phyloP scores from a whole-genome alignment of 2,329 filamentous ascomycete genomes.

The Aureobasidium sp. region DNA sequence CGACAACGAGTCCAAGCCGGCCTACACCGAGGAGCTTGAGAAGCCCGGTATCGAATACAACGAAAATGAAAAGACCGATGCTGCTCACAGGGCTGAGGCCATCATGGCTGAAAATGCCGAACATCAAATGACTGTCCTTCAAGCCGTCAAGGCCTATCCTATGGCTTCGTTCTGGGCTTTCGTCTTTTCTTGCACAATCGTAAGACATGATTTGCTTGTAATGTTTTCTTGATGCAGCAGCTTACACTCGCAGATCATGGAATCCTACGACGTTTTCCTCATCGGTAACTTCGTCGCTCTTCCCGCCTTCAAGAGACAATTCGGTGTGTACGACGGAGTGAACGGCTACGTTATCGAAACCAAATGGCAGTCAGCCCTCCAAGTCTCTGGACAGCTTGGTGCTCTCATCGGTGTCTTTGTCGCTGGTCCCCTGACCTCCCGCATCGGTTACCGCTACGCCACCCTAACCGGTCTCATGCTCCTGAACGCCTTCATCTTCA shows the following conservation, averaged over 20 bases:
- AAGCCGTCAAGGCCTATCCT: slow-evolving; percentile 47
- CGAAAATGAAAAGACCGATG: slow-evolving; percentile 17
- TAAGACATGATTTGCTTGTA: slow-evolving; percentile 29
- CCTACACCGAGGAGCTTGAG: background rate
- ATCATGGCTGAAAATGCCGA: slow-evolving; percentile 52
- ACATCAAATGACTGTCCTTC: slow-evolving; percentile 43
- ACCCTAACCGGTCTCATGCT: slow-evolving; percentile 50
- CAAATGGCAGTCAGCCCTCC: slow-evolving; percentile 53
- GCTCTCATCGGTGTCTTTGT: slow-evolving; percentile 54
- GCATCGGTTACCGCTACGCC: slow-evolving; percentile 54
- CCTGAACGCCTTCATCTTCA: slow-evolving; percentile 54
- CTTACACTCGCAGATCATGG: slow-evolving; percentile 50
- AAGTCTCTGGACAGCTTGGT: slow-evolving; percentile 50
- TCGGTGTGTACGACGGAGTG: too few species aligned
- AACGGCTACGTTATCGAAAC: slow-evolving; percentile 37
- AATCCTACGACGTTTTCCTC: slow-evolving; percentile 57
- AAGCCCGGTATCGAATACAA: background rate
- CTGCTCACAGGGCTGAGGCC: slow-evolving; percentile 44
- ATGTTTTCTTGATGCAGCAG: background rate
- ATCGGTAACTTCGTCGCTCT: slow-evolving; percentile 54
- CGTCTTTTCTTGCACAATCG: slow-evolving; percentile 50
- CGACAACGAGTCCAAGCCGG: slow-evolving; percentile 3
- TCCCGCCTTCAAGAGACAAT: slow-evolving; percentile 34
- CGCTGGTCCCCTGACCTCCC: slow-evolving; percentile 54
- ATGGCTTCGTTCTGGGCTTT: slow-evolving; percentile 51